Conservation (phyloP, 345 rosid genomes). For the Angophora floribunda region DNA sequence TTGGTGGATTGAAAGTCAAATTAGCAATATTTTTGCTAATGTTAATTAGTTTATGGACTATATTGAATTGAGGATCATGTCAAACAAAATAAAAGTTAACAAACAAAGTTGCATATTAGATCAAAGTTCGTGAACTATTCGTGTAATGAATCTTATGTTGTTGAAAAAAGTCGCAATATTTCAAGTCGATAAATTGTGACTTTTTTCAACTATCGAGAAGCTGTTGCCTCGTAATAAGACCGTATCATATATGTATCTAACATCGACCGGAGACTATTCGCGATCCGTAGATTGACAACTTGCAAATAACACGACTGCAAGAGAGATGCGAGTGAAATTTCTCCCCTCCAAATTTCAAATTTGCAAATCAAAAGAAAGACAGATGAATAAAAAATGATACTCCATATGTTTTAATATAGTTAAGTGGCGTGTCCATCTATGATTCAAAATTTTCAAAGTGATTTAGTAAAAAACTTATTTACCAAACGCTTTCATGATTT, state of each 20-base stretch:
- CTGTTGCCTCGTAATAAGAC: not conserved
- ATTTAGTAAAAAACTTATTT: not conserved
- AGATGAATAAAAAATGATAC: no score
- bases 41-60: not conserved
- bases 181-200: not conserved
- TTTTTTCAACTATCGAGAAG: not conserved
- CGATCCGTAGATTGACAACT: not conserved
- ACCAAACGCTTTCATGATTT: not conserved
- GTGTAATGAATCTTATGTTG: not conserved
- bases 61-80: accelerated
- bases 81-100: not conserved
- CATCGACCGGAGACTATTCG: accelerated
- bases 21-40: not conserved
- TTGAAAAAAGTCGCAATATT: not conserved
- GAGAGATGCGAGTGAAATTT: not conserved
- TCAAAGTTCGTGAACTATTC: not conserved
- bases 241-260: not conserved
- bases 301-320: not conserved
- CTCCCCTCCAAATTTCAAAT: not conserved
- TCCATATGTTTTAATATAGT: not conserved
- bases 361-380: no score
- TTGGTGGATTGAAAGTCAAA: accelerated
- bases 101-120: accelerated
- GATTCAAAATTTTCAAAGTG: not conserved
- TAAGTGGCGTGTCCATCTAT: not conserved